Evolutionary conservation across 371 early-diverging fungal genomes (phyloP), one percentile per base, ranked within the genome.

Genomic region (Caulochytrium protostelioides): DNA sequence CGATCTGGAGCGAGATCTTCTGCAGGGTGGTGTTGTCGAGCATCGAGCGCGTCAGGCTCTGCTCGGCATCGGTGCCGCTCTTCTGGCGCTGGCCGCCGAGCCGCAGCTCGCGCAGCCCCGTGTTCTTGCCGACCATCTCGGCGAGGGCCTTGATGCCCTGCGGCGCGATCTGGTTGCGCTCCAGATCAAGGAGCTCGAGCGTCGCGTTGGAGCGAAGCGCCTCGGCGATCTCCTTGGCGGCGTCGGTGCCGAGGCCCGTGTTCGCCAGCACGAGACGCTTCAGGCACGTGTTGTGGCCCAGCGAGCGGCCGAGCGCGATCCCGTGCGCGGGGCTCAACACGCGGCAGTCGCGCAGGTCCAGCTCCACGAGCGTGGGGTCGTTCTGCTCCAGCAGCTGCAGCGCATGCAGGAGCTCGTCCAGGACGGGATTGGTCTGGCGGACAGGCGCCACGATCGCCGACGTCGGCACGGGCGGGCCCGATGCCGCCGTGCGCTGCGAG

Each of bases 31-130:
- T 32, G 46, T 58, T 58, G 39, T 52, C 54, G 24, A 15, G 15
- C 28, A 58, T n/a, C 5, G 52, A 37, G 18, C 37, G 31, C 8
- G 54, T 45, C 18, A 58, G 44, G 1, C 38, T 27, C 32, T 52
- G 50, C 44, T 58, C 59, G n/a, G 59, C 59, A 26, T 58, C 59
- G 12, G 44, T 50, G 4, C 59, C 59, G 25, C 49, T 38, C 6
- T 16, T 26, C 9, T 39, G 23, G 20, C n/a, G 29, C 35, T 58
- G 59, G 29, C 47, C 33, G n/a, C 30, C 36, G n/a, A 58, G 44
- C 20, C 32, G 32, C 22, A 58, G 38, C 24, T 57, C 51, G 31
- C 38, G 36, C 20, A 58, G 38, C 6, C 21, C 28, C 10, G 19
- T 15, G 43, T 58, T 54, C 15, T 34, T 22, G 14, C 35, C 41